Percentiles rank a stretch among this genome's conserved stretches.
phyloP scores from a whole-genome alignment of 768 basidiomycete species.

The Hericium erinaceus region DNA sequence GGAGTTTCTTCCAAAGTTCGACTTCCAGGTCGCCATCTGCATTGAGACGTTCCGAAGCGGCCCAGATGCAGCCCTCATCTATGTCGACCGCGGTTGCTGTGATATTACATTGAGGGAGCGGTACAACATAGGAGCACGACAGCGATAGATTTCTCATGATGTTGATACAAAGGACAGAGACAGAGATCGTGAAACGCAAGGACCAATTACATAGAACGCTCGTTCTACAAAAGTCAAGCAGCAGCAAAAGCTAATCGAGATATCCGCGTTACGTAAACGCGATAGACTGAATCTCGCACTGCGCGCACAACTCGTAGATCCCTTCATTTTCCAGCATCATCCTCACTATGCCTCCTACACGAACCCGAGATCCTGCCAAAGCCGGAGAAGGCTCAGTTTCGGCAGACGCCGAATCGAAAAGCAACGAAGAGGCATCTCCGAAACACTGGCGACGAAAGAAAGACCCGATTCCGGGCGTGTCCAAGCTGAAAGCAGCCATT shows the following conservation, averaged over 20 bases:
- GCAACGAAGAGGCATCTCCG: neutral
- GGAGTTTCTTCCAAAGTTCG: slow-evolving; percentile 4
- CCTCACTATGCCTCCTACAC: slow-evolving; percentile 7
- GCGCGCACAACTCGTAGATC: no score
- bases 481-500: slow-evolving; percentile 78
- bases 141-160: slow-evolving; percentile 8
- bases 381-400: neutral
- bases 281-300: neutral
- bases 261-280: neutral
- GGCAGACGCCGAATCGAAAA: neutral
- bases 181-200: no score
- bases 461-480: slow-evolving; percentile 50
- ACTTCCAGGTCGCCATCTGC: slow-evolving; percentile 12
- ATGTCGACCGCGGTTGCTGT: slow-evolving; percentile 5
- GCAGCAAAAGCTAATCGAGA: neutral
- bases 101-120: slow-evolving; percentile 2
- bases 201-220: neutral
- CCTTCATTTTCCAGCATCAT: neutral
- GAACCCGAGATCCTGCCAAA: neutral
- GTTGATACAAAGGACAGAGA: no score
- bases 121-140: neutral
- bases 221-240: neutral
- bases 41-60: slow-evolving; percentile 10
- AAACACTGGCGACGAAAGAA: neutral
- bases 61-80: slow-evolving; percentile 10